phyloP scores from a whole-genome alignment of 2,329 filamentous ascomycete species.

The Penicillium sp. region DNA sequence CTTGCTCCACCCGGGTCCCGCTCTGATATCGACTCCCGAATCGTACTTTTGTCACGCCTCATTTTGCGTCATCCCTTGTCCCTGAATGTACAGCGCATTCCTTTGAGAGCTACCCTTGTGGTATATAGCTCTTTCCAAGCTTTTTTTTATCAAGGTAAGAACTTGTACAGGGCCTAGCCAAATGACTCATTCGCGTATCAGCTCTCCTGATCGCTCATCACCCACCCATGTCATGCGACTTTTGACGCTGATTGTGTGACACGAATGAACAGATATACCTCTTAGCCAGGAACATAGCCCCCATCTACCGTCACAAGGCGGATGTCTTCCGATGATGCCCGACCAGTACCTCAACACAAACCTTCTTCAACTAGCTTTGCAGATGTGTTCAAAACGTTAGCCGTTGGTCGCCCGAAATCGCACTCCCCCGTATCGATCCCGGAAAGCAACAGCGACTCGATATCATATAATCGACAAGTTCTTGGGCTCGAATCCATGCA shows the following conservation, averaged over 20 bases:
- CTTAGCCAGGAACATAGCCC: neutral
- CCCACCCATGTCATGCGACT: constrained; percentile 9
- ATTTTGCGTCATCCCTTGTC: constrained; percentile 1
- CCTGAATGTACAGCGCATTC: constrained; percentile 13
- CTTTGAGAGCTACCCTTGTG: constrained; percentile 10
- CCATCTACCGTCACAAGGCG: constrained; percentile 22
- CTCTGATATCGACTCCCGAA: constrained; percentile 8
- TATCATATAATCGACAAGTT: constrained; percentile 30
- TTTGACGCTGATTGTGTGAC: constrained; percentile 13
- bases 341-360: constrained; percentile 35
- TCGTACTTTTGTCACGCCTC: constrained; percentile 14
- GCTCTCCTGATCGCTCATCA: neutral
- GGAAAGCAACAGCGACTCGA: constrained; percentile 32
- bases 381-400: constrained; percentile 46
- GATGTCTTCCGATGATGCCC: constrained; percentile 47
- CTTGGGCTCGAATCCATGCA: constrained; percentile 44
- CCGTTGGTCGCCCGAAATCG: constrained; percentile 39
- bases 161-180: neutral
- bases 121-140: constrained; percentile 3
- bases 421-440: constrained; percentile 36
- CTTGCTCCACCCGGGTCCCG: constrained; percentile 7
- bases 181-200: neutral
- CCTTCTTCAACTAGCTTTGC: constrained; percentile 40
- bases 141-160: constrained; percentile 7
- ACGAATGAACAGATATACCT: neutral